Percentiles rank a stretch among this genome's conserved stretches.
Conservation (phyloP, 768 basidiomycete species). For the Thelephora aurantiotincta region DNA sequence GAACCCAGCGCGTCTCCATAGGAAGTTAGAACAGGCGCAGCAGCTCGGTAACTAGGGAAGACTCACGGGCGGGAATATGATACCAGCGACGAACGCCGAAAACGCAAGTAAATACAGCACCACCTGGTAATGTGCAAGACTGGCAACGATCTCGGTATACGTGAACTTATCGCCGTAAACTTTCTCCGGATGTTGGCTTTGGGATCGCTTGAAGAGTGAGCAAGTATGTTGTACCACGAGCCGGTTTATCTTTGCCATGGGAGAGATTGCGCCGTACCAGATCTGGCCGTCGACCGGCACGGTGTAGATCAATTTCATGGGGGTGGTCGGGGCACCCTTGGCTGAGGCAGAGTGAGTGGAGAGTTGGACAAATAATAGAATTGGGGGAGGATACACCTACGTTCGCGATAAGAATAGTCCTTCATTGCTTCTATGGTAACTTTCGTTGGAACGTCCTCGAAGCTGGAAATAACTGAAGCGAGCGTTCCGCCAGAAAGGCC, state of each 20-base stretch:
- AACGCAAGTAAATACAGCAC: too few species aligned
- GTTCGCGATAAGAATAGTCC: constrained; percentile 30
- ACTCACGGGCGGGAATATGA: too few species aligned
- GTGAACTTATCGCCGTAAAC: constrained; percentile 59
- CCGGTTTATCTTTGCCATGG: constrained; percentile 31
- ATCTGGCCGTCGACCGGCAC: constrained; percentile 19
- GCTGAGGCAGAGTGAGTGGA: constrained; percentile 12
- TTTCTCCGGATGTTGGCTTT: constrained; percentile 5
- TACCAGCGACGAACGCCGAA: too few species aligned
- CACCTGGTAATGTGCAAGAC: constrained; percentile 18
- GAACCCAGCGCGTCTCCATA: constrained; percentile 39
- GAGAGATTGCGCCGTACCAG: constrained; percentile 25
- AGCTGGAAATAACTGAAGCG: constrained; percentile 19
- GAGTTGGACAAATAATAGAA: not conserved
- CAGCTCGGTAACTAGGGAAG: too few species aligned
- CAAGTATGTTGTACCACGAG: constrained; percentile 42
- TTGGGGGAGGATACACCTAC: constrained; percentile 14
- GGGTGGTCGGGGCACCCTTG: constrained; percentile 16
- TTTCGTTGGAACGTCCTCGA: constrained; percentile 20
- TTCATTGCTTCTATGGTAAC: constrained; percentile 15
- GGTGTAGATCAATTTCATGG: constrained; percentile 19
- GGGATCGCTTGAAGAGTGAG: constrained; percentile 23
- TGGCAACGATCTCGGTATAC: constrained; percentile 59
- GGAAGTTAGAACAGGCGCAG: not conserved
- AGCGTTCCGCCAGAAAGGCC: constrained; percentile 57